Conservation (phyloP, 306 rosid genomes). For the Abrus precatorius region DNA sequence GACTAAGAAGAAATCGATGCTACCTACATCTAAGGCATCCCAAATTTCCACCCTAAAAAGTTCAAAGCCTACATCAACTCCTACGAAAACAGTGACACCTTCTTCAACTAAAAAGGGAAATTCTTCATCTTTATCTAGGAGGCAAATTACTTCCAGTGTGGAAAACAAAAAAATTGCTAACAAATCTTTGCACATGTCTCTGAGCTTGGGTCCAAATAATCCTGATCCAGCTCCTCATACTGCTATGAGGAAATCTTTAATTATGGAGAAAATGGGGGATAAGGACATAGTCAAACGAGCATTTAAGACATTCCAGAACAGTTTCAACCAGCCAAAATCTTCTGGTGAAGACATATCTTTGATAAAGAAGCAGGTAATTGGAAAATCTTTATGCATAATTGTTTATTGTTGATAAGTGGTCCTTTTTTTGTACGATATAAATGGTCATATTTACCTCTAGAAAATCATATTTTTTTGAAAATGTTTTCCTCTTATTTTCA, state of each 20-base stretch:
- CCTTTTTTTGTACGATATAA: not conserved
- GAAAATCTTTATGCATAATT: slow-evolving; percentile 26
- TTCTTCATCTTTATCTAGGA: slow-evolving; percentile 58
- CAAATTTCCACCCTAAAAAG: slow-evolving; percentile 64
- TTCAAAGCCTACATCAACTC: slow-evolving; percentile 59
- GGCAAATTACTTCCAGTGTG: slow-evolving; percentile 52
- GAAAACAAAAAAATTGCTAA: slow-evolving; percentile 66
- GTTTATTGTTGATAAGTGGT: slow-evolving; percentile 25
- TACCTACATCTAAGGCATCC: slow-evolving; percentile 61
- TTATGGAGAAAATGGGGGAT: slow-evolving; percentile 96
- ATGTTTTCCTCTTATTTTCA: slow-evolving; percentile 34
- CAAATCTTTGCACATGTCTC: slow-evolving; percentile 74
- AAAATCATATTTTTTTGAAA: slow-evolving; percentile 29
- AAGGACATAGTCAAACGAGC: slow-evolving; percentile 94
- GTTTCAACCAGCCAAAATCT: slow-evolving; percentile 62
- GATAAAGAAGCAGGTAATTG: slow-evolving; percentile 67
- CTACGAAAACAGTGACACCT: slow-evolving; percentile 49
- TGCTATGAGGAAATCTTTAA: slow-evolving; percentile 67
- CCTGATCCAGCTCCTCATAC: slow-evolving; percentile 59
- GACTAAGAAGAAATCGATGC: slow-evolving; percentile 67
- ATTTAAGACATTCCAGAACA: slow-evolving; percentile 89
- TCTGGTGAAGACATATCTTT: slow-evolving; percentile 59
- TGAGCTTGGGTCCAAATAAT: slow-evolving; percentile 66
- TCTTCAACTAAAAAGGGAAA: slow-evolving; percentile 64
- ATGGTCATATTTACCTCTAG: not conserved